A percentile compares a stretch with the other conserved stretches of the same genome.
Conservation (phyloP, 257 asterid genomes). For the Cinchona pubescens region DNA sequence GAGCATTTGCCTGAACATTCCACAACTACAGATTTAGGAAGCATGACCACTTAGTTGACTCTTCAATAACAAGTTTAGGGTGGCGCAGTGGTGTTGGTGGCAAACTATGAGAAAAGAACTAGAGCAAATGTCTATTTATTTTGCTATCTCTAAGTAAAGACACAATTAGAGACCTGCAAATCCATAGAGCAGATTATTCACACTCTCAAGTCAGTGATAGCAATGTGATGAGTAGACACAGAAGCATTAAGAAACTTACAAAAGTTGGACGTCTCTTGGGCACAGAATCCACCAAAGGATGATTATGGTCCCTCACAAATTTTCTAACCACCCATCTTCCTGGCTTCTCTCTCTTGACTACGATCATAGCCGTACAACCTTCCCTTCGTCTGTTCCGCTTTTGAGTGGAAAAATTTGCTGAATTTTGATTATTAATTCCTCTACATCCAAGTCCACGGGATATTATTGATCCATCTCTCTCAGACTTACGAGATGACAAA, state of each 20-base stretch:
- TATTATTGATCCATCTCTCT: conserved; percentile 61
- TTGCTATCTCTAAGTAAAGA: too few relatives aligned
- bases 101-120: not conserved
- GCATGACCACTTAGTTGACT: not conserved
- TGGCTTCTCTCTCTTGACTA: conserved; percentile 58
- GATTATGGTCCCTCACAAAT: conserved; percentile 71
- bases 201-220: not conserved
- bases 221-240: not conserved
- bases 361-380: conserved; percentile 62
- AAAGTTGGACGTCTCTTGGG: conserved; percentile 46
- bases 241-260: conserved; percentile 30
- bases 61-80: not conserved
- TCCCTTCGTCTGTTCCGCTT: conserved; percentile 48
- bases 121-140: not conserved
- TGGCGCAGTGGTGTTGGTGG: not conserved
- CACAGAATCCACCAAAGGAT: conserved; percentile 49
- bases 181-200: too few relatives aligned
- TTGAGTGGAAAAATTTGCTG: conserved; percentile 31
- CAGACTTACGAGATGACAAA: conserved; percentile 66
- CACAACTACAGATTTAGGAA: not conserved
- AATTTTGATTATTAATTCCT: conserved; percentile 37
- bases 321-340: conserved; percentile 67
- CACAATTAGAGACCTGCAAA: too few relatives aligned
- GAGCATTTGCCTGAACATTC: not conserved
- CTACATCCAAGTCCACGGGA: conserved; percentile 79